These are phyloP conservation scores for Litchi chinensis DNA, from an alignment of 345 rosid genomes.

Conservation along the genomic window DNA sequence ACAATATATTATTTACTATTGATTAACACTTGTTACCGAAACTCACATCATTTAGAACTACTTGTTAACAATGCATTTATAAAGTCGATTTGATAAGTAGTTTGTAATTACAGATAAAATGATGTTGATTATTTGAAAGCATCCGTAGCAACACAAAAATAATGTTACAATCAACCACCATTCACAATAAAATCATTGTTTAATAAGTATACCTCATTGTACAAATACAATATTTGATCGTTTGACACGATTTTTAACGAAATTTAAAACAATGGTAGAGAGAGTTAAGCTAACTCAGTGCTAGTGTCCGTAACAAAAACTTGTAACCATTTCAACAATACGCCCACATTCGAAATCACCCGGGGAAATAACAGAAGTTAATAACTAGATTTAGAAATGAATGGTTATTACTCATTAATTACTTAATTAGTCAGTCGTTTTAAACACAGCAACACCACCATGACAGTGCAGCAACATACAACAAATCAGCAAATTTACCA, in stretches of 20 bases:
- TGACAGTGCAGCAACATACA: background rate
- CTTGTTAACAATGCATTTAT: no score
- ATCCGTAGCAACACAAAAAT: no score
- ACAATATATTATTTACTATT: no score
- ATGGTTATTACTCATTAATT: background rate
- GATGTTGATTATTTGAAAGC: no score
- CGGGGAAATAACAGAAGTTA: background rate
- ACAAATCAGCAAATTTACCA: constrained; percentile 11
- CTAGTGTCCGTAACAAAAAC: no score
- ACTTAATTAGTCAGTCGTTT: background rate
- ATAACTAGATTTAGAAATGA: background rate
- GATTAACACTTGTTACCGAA: no score
- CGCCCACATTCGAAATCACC: no score
- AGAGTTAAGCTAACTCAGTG: no score
- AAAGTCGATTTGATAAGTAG: no score
- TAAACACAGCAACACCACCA: background rate
- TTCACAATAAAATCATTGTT: background rate
- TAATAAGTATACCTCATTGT: background rate
- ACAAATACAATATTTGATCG: background rate
- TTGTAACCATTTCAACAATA: background rate
- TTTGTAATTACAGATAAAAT: no score
- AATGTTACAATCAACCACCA: background rate
- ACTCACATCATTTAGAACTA: no score
- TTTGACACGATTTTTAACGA: background rate
- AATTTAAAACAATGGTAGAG: no score